A percentile compares a stretch with the other conserved stretches of the same genome.
Evolutionary conservation across 257 asterid species (phyloP).

Genomic region (Forsythia viridissima): DNA sequence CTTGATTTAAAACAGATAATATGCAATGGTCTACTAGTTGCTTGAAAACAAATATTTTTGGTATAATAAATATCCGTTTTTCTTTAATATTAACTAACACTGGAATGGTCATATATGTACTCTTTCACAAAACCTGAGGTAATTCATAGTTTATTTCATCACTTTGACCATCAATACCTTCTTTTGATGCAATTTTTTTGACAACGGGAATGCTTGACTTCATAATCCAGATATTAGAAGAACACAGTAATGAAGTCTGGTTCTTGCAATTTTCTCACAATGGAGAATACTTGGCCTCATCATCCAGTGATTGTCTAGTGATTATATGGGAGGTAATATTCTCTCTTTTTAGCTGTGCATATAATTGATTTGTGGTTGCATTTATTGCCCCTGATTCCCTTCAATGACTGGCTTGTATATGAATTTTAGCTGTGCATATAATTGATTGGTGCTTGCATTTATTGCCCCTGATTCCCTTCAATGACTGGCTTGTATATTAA

Average conservation of each 20-base stretch:
- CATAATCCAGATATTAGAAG: slow-evolving; percentile 56
- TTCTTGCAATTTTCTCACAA: slow-evolving; percentile 76
- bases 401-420: neutral
- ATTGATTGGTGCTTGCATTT: neutral
- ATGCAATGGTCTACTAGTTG: neutral
- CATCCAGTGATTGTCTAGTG: slow-evolving; percentile 63
- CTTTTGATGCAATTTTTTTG: slow-evolving; percentile 21
- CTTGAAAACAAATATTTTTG: neutral
- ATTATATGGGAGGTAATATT: slow-evolving; percentile 78
- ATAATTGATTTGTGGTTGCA: neutral
- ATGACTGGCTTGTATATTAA: neutral
- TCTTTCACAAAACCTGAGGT: neutral
- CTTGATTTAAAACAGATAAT: neutral
- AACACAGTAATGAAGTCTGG: slow-evolving; percentile 77
- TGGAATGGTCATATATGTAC: neutral
- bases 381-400: neutral
- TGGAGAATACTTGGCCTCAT: slow-evolving; percentile 81
- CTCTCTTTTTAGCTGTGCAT: neutral
- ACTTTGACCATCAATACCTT: slow-evolving; percentile 14
- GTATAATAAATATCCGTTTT: neutral
- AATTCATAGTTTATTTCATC: neutral
- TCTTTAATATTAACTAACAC: neutral
- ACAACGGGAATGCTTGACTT: neutral
- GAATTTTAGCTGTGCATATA: neutral
- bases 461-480: neutral